Conservation (phyloP, 768 basidiomycete genomes). For the Mycena leptocephala region DNA sequence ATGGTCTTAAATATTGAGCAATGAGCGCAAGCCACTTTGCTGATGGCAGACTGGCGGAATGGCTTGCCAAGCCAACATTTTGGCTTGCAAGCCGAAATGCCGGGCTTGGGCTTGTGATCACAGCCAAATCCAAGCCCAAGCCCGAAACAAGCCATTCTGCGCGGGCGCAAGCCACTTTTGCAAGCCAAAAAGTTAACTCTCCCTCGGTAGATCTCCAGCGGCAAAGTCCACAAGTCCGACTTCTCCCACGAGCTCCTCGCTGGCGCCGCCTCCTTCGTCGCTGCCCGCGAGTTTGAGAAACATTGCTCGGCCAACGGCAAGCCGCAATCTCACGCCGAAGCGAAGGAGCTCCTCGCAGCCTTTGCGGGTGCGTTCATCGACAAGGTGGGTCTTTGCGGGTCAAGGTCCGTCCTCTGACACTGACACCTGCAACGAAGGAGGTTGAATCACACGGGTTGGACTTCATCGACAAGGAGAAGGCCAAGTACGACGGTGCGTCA, state of each 20-base stretch:
- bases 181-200: no score
- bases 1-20: no score
- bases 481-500: no score
- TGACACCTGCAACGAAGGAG: slow-evolving; percentile 64
- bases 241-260: slow-evolving; percentile 71
- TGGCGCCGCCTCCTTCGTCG: slow-evolving; percentile 66
- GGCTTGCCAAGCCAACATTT: no score
- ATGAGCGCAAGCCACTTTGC: no score
- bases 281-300: slow-evolving; percentile 33
- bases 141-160: no score
- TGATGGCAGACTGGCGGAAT: no score
- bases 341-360: slow-evolving; percentile 67
- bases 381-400: slow-evolving; percentile 24
- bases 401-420: slow-evolving; percentile 50
- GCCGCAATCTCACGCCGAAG: slow-evolving; percentile 59
- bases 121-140: no score
- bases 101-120: no score
- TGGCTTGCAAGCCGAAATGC: no score
- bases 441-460: slow-evolving; percentile 40
- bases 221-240: slow-evolving; percentile 57
- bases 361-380: slow-evolving; percentile 49
- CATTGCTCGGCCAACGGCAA: slow-evolving; percentile 63
- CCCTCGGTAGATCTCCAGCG: no score
- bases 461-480: slow-evolving; percentile 51
- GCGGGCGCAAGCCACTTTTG: no score